Conservation (phyloP, 345 rosid species). For the Pelargonium nanum region DNA sequence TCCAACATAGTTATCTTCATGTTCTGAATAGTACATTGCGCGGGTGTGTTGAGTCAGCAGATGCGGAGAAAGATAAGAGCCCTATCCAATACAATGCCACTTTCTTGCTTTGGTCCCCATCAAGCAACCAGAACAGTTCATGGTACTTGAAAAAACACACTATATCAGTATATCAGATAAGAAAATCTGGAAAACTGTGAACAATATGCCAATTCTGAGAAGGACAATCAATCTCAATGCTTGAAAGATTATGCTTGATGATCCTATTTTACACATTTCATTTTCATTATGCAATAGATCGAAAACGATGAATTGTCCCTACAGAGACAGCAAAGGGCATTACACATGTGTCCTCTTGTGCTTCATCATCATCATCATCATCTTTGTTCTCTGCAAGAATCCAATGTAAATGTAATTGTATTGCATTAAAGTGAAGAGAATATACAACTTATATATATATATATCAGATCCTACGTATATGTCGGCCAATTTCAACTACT, state of each 20-base stretch:
- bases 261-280: no score
- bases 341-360: background rate
- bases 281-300: no score
- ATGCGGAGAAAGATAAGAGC: background rate
- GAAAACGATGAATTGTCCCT: background rate
- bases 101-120: background rate
- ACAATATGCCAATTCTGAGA: no score
- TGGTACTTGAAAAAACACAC: background rate
- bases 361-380: background rate
- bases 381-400: background rate
- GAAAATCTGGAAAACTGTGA: no score
- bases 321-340: background rate
- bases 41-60: background rate
- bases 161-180: no score
- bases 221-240: no score
- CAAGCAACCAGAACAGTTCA: background rate
- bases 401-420: no score
- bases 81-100: background rate
- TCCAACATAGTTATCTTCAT: background rate
- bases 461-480: background rate
- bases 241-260: no score
- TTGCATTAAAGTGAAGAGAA: background rate
- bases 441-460: no score
- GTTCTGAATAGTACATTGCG: background rate
- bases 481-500: background rate